These are phyloP conservation scores for Coleophoma cylindrospora DNA, from an alignment of 2,329 filamentous ascomycete species.

Conservation along the genomic window DNA sequence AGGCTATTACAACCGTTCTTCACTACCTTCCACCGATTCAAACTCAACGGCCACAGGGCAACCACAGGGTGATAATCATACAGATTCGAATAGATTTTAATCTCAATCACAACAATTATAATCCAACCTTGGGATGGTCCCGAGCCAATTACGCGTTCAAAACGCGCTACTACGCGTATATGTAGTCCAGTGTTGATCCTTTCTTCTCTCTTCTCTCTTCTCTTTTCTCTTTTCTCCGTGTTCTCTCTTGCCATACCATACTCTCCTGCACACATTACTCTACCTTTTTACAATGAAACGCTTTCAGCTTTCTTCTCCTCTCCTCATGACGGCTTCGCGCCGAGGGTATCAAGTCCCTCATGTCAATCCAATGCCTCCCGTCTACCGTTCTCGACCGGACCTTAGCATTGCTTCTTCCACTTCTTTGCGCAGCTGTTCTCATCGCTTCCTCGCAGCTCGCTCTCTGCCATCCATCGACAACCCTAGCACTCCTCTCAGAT, in stretches of 20 bases:
- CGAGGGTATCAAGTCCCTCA: background rate
- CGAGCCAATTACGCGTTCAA: too few species aligned
- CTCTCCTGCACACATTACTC: background rate
- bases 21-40: too few species aligned
- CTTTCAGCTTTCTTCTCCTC: background rate
- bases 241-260: background rate
- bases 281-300: background rate
- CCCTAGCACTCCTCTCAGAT: background rate
- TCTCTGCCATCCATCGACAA: background rate
- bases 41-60: too few species aligned
- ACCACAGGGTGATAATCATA: too few species aligned
- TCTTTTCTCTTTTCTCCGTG: background rate
- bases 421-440: background rate
- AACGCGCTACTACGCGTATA: too few species aligned
- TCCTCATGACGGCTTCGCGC: background rate
- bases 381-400: constrained; percentile 1
- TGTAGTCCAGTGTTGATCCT: too few species aligned
- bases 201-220: background rate
- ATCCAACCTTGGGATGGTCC: too few species aligned
- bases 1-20: too few species aligned
- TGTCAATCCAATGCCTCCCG: background rate
- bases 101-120: too few species aligned
- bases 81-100: too few species aligned
- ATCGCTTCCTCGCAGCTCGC: background rate
- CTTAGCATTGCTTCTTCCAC: background rate